Percentiles rank a stretch among this genome's conserved stretches.
phyloP scores from a whole-genome alignment of 192 early-diverging fungal species.

The Linnemannia hyalina region DNA sequence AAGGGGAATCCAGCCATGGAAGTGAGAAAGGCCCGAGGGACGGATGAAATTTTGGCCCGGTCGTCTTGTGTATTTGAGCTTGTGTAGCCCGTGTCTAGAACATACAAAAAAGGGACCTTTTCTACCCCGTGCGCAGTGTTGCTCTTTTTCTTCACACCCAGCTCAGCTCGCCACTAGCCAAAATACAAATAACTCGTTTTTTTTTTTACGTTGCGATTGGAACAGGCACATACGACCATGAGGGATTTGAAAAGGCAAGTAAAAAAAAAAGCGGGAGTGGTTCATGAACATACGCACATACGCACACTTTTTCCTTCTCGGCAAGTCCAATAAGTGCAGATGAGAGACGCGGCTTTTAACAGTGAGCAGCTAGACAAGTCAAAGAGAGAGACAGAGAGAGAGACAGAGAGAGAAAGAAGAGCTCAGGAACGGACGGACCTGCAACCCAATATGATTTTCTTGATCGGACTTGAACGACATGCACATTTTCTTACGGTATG shows the following conservation, averaged over 20 bases:
- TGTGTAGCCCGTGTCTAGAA: no score
- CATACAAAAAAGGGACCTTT: no score
- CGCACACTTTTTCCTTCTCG: no score
- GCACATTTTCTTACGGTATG: no score
- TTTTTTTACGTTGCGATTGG: background rate
- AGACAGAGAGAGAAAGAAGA: background rate
- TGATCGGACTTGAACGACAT: background rate
- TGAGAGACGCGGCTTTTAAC: no score
- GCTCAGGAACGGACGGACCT: conserved; percentile 1
- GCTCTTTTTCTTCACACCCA: background rate
- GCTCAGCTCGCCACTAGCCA: background rate
- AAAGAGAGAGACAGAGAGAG: background rate
- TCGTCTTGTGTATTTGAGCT: background rate
- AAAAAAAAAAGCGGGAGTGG: no score
- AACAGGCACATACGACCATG: background rate
- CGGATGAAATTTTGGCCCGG: conserved; percentile 3
- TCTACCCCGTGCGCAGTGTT: conserved; percentile 3
- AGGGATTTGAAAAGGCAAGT: background rate
- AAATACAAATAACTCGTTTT: background rate
- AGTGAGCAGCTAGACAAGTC: no score
- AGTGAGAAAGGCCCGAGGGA: conserved; percentile 3
- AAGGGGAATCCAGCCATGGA: background rate
- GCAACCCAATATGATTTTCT: background rate
- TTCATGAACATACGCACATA: no score
- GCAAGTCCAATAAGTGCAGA: no score